Evolutionary conservation across 345 rosid species (phyloP).

Genomic region (Salix caprea): DNA sequence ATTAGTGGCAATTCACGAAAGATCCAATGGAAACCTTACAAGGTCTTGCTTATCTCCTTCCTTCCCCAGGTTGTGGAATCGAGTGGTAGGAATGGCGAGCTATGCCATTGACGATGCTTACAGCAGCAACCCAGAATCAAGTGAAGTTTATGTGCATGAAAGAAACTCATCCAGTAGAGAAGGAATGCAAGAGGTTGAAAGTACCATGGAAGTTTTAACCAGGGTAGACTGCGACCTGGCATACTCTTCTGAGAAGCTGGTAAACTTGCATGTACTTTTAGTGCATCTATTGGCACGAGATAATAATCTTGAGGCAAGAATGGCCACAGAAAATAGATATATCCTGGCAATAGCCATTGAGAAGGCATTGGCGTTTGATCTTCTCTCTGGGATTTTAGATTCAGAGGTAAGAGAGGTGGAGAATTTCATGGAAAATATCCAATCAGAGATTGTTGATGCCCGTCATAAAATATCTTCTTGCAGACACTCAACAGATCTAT

Average conservation of each 20-base stretch:
- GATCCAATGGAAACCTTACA: neutral
- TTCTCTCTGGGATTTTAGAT: constrained; percentile 66
- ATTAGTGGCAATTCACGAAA: neutral
- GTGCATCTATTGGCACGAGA: constrained; percentile 75
- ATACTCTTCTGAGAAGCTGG: constrained; percentile 53
- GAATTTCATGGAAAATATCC: constrained; percentile 53
- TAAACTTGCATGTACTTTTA: constrained; percentile 61
- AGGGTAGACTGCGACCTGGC: constrained; percentile 50
- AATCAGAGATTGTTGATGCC: constrained; percentile 58
- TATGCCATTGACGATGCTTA: neutral
- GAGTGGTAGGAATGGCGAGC: constrained; percentile 20
- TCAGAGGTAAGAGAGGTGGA: constrained; percentile 77
- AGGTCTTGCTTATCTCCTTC: neutral
- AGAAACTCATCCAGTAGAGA: constrained; percentile 24
- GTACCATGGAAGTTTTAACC: constrained; percentile 37
- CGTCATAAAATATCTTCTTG: constrained; percentile 57
- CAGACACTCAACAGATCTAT: constrained; percentile 38
- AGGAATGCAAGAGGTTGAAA: constrained; percentile 39
- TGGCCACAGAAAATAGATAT: constrained; percentile 31
- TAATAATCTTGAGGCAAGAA: constrained; percentile 46
- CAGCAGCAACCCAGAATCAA: constrained; percentile 10
- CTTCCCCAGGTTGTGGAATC: constrained; percentile 13
- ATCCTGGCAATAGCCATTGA: constrained; percentile 45
- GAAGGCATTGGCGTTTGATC: constrained; percentile 70
- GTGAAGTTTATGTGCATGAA: constrained; percentile 11